A percentile compares a stretch with the other conserved stretches of the same genome.
Conservation (phyloP, 305 asterid genomes). For the Solanum hybrid region DNA sequence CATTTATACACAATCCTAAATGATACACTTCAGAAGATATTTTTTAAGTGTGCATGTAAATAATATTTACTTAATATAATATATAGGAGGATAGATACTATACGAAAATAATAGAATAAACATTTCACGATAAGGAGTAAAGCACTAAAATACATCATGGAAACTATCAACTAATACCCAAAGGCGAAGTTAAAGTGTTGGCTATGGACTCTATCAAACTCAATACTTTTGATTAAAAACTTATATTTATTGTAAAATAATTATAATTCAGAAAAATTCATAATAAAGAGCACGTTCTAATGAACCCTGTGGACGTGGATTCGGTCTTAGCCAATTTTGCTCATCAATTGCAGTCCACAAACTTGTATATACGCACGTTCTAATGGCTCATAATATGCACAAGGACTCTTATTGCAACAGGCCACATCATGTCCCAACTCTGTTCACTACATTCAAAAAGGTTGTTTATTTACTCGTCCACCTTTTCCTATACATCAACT, state of each 20-base stretch:
- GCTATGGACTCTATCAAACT: neutral
- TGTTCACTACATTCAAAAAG: slow-evolving; percentile 12
- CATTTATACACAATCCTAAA: neutral
- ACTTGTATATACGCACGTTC: neutral
- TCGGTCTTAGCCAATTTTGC: neutral
- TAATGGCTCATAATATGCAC: neutral
- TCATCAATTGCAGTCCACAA: neutral
- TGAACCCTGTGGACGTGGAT: neutral
- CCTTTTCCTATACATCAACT: neutral
- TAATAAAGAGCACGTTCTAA: neutral
- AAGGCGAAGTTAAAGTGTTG: neutral
- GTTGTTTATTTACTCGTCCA: slow-evolving; percentile 9
- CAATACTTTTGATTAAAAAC: neutral
- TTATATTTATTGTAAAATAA: neutral
- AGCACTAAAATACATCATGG: neutral
- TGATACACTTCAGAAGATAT: neutral
- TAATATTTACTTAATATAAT: neutral
- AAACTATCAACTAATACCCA: neutral
- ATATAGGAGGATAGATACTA: neutral
- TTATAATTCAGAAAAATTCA: neutral
- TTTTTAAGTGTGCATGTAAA: neutral
- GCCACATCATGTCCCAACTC: neutral
- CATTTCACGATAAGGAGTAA: neutral
- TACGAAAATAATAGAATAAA: neutral
- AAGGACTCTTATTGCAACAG: neutral